phyloP scores from a whole-genome alignment of 169 alveolate species.

The Pseudocohnilembus persalinus region DNA sequence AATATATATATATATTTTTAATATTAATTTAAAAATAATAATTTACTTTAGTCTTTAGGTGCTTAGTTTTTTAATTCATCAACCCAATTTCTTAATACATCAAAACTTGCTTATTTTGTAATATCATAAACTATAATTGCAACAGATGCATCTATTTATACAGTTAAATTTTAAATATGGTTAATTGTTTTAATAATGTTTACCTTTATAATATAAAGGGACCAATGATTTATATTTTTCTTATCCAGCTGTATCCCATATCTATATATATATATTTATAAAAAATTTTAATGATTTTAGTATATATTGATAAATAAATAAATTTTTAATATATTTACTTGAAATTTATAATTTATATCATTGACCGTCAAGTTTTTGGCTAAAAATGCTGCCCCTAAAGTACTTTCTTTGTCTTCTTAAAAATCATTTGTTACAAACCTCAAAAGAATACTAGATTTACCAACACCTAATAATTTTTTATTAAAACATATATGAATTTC shows the following conservation, averaged over 20 bases:
- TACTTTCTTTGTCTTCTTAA: constrained; percentile 30
- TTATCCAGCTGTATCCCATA: constrained; percentile 56
- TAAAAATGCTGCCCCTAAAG: constrained; percentile 45
- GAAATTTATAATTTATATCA: constrained; percentile 31
- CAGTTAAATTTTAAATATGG: background rate
- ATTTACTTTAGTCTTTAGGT: constrained; percentile 29
- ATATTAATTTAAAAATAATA: background rate
- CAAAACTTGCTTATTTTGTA: constrained; percentile 31
- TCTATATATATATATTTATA: too few relatives aligned
- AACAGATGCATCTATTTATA: constrained; percentile 33
- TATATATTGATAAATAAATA: background rate
- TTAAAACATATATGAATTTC: background rate
- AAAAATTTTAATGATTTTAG: background rate
- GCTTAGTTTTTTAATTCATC: constrained; percentile 35
- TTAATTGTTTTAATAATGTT: background rate
- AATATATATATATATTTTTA: background rate
- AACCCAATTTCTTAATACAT: constrained; percentile 39
- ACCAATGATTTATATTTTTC: constrained; percentile 49
- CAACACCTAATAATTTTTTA: constrained; percentile 25
- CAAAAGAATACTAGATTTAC: constrained; percentile 34
- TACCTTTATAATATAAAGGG: constrained; percentile 51
- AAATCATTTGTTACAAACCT: constrained; percentile 34
- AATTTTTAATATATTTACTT: background rate
- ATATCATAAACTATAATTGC: constrained; percentile 49
- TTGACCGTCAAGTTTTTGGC: constrained; percentile 29